Conservation (phyloP, 2,329 filamentous ascomycete genomes). For the Byssochlamys sp. region DNA sequence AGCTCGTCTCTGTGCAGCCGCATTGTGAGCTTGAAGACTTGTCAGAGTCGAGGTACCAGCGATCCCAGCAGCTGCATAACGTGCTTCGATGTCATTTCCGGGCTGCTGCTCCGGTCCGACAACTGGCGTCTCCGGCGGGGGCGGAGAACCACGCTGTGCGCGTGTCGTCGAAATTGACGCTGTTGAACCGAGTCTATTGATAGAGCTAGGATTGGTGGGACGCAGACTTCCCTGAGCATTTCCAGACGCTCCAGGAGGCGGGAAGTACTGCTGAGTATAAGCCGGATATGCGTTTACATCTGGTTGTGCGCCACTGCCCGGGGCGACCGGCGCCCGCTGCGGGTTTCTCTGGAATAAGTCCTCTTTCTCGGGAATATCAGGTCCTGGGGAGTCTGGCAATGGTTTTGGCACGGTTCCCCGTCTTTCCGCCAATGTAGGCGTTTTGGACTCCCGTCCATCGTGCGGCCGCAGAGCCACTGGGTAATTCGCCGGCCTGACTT, state of each 20-base stretch:
- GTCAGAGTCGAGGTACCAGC: constrained; percentile 74
- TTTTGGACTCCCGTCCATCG: constrained; percentile 44
- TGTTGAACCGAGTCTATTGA: constrained; percentile 63
- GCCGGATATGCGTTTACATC: constrained; percentile 39
- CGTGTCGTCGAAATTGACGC: constrained; percentile 88
- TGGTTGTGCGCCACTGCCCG: constrained; percentile 13
- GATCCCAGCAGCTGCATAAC: constrained; percentile 84
- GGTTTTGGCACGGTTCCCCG: constrained; percentile 69
- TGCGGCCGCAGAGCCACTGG: constrained; percentile 32
- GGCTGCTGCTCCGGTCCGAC: constrained; percentile 61
- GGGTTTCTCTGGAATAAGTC: constrained; percentile 64
- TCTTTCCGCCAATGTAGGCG: constrained; percentile 64
- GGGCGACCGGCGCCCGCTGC: constrained; percentile 30
- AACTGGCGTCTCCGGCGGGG: constrained; percentile 84
- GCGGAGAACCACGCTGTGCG: constrained; percentile 83
- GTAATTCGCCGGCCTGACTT: constrained; percentile 25
- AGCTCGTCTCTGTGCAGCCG: constrained; percentile 69
- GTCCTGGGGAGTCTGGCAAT: constrained; percentile 70
- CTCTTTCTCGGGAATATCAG: constrained; percentile 64
- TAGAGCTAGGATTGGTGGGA: constrained; percentile 43
- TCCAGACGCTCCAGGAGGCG: constrained; percentile 37
- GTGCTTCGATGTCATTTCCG: constrained; percentile 74
- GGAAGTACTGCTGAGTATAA: constrained; percentile 55
- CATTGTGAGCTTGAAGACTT: constrained; percentile 63
- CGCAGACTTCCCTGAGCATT: constrained; percentile 30